Evolutionary conservation across 352 stramenopile genomes (phyloP), one percentile per base, ranked within the genome.

Genomic region (Pythium phragmiticola): DNA sequence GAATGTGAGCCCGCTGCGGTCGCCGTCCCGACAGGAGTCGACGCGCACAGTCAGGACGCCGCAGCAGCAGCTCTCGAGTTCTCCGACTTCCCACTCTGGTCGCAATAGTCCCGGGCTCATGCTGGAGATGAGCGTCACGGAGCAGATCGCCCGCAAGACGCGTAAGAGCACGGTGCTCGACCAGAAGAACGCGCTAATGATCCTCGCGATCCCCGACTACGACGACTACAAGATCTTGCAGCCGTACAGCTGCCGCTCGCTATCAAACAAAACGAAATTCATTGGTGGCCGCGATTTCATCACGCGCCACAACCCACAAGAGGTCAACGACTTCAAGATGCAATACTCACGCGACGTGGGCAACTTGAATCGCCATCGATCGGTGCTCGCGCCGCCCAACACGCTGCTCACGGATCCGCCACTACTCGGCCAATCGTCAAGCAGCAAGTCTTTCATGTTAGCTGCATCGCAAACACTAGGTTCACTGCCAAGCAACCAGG

Each of bases 221-320:
- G 82, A 89, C 58, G 80, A 89, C 61, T 91, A 87, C 72, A 88
- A 86, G 58, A 77, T 85, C 45, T 64, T 91, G 66, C 78, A 89
- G 57, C 82, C 82, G 4, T 91, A 91, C 60, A 91, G 82, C 65
- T 91, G 82, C 28, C 77, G 82, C 7, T 82, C 80, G 13, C 67
- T 87, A 8, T 76, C 80, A 4, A 88, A 79, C 60, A 78, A 73
- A 50, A 76, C 57, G 70, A 83, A 87, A 43, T 91, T 91, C 46
- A 60, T 89, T 7, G 82, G 82, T n/a, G 70, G 66, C 1, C 78
- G 75, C 2, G 82, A 89, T 42, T 91, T 91, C 47, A 70, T 91
- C 54, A 89, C 82, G 6, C 69, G 80, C 0, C 82, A 91, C 57
- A 89, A 89, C 39, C 82, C 82, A 7, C 80, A 91, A 60, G 82